Evolutionary conservation across 805 yeast species (phyloP).

Genomic region (Candida peoriensis): DNA sequence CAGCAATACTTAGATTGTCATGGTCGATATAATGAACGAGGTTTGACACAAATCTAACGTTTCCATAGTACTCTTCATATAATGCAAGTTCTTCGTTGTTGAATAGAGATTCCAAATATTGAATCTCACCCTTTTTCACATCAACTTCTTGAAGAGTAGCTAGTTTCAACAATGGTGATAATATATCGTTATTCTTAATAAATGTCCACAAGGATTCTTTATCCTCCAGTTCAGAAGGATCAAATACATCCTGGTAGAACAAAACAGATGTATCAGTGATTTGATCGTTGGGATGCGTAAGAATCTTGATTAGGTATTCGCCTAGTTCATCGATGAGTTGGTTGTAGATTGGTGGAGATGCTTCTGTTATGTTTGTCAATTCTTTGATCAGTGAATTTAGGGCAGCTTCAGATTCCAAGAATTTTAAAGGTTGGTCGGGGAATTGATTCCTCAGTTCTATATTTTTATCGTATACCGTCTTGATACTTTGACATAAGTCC

Average conservation of each 20-base stretch:
- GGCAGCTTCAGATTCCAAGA: conserved; percentile 14
- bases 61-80: too few species aligned
- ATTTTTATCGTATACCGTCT: conserved; percentile 5
- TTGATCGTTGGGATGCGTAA: conserved; percentile 16
- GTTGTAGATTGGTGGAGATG: conserved; percentile 8
- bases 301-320: conserved; percentile 1
- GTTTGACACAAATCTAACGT: too few species aligned
- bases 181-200: background rate
- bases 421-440: conserved; percentile 15
- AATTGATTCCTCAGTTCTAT: conserved; percentile 6
- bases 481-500: conserved; percentile 3
- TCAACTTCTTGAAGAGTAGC: too few species aligned
- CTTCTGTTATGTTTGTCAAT: conserved; percentile 14
- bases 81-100: too few species aligned
- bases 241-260: conserved; percentile 14
- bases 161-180: too few species aligned
- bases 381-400: conserved; percentile 14
- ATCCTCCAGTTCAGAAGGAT: conserved; percentile 10
- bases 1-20: too few species aligned
- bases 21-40: too few species aligned
- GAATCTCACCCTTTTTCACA: too few species aligned
- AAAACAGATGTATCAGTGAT: conserved; percentile 11
- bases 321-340: conserved; percentile 1
- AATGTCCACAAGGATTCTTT: conserved; percentile 3
- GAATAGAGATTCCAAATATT: too few species aligned